phyloP scores from a whole-genome alignment of 208 protist species.

The Crithidia mellificae region DNA sequence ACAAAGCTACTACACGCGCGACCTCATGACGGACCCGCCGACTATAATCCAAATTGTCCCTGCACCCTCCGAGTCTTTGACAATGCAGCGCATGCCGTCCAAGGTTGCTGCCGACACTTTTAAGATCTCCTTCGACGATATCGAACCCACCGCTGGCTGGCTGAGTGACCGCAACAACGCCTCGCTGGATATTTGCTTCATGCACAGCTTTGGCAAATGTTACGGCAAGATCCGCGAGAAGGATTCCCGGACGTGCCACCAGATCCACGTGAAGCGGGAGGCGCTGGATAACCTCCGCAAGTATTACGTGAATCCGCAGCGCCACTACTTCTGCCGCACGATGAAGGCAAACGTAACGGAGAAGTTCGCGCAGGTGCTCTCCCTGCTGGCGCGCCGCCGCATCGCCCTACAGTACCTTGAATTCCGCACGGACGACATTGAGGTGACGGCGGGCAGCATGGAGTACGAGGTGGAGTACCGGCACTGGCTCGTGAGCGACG shows the following conservation, averaged over 20 bases:
- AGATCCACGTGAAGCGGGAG: constrained; percentile 51
- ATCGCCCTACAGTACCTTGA: constrained; percentile 59
- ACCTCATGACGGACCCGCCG: constrained; percentile 53
- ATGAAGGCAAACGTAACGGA: constrained; percentile 62
- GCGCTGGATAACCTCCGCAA: constrained; percentile 45
- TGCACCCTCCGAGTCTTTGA: constrained; percentile 14
- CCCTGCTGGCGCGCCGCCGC: constrained; percentile 38
- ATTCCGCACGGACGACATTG: constrained; percentile 52
- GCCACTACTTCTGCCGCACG: constrained; percentile 56
- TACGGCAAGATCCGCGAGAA: constrained; percentile 49
- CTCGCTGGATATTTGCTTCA: constrained; percentile 62
- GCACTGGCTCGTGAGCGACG: constrained; percentile 44
- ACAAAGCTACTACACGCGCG: constrained; percentile 48
- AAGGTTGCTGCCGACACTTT: constrained; percentile 18
- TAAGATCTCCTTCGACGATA: constrained; percentile 41
- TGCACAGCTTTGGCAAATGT: constrained; percentile 72
- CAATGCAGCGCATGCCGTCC: constrained; percentile 16
- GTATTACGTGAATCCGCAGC: constrained; percentile 44
- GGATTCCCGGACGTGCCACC: constrained; percentile 54
- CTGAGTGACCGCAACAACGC: constrained; percentile 54
- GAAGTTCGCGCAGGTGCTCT: constrained; percentile 50
- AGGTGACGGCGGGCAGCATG: constrained; percentile 47
- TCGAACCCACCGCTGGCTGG: constrained; percentile 62
- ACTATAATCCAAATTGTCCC: constrained; percentile 47
- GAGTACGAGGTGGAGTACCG: constrained; percentile 60